These are phyloP conservation scores for Leccinum disarticulatum DNA, from an alignment of 768 basidiomycete genomes.

Conservation along the genomic window DNA sequence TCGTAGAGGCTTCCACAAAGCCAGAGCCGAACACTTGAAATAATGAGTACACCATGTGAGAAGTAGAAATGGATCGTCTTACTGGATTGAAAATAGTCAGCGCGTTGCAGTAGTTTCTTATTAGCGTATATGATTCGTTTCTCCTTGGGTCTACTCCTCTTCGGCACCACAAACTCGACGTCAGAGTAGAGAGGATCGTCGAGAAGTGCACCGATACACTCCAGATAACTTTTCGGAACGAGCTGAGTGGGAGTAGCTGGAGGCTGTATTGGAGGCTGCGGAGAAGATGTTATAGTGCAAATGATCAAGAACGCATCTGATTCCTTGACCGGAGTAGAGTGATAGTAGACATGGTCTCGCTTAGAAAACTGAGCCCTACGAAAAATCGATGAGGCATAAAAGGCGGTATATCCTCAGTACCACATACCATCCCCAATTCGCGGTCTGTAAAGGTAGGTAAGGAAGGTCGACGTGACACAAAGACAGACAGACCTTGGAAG, in stretches of 20 bases:
- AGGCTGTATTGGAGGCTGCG: slow-evolving; percentile 47
- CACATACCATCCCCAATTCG: slow-evolving; percentile 83
- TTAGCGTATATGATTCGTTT: slow-evolving; percentile 62
- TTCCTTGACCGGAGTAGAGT: slow-evolving; percentile 47
- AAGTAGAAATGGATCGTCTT: slow-evolving; percentile 9
- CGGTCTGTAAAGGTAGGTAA: slow-evolving; percentile 48
- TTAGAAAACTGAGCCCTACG: slow-evolving; percentile 76
- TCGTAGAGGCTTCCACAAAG: slow-evolving; percentile 57
- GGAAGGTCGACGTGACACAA: neutral
- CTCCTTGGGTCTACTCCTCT: slow-evolving; percentile 37
- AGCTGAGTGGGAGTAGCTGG: slow-evolving; percentile 46
- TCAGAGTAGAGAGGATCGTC: slow-evolving; percentile 87
- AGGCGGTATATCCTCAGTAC: neutral
- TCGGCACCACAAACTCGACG: slow-evolving; percentile 74
- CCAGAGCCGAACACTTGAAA: slow-evolving; percentile 68
- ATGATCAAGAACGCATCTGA: slow-evolving; percentile 73
- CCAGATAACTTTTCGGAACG: slow-evolving; percentile 67
- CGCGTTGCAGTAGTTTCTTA: slow-evolving; percentile 61
- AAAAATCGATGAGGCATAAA: slow-evolving; percentile 2
- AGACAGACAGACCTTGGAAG: slow-evolving; percentile 50
- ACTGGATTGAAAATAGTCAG: slow-evolving; percentile 82
- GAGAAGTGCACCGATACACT: slow-evolving; percentile 70
- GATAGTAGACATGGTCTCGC: slow-evolving; percentile 68
- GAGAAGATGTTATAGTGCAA: slow-evolving; percentile 75
- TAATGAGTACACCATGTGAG: neutral